Conservation (phyloP, 2,329 filamentous ascomycete genomes). For the Sclerotiophoma versabilis region DNA sequence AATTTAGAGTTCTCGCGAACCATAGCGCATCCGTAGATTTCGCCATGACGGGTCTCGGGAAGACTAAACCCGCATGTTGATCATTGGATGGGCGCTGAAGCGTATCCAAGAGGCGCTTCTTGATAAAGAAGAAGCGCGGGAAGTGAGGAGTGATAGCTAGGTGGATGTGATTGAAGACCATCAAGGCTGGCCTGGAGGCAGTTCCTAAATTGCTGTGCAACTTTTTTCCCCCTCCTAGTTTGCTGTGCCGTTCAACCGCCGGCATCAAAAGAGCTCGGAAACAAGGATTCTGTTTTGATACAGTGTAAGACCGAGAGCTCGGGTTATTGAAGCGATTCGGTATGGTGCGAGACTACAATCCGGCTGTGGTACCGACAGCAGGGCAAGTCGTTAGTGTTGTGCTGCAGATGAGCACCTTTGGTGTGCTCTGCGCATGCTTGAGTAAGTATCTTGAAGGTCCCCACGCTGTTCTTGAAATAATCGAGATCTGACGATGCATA, state of each 20-base stretch:
- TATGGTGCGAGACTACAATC: conserved; percentile 17
- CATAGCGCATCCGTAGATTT: not conserved
- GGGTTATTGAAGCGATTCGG: not conserved
- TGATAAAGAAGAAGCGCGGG: not conserved
- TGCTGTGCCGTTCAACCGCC: too few relatives aligned
- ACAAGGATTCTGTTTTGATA: too few relatives aligned
- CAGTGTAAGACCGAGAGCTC: not conserved
- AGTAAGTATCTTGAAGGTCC: conserved; percentile 10
- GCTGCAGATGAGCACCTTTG: conserved; percentile 33
- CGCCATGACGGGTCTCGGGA: not conserved
- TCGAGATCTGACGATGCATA: conserved; percentile 9
- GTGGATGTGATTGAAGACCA: not conserved
- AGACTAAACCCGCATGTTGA: too few relatives aligned
- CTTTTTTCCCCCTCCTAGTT: too few relatives aligned
- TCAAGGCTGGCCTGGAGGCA: too few relatives aligned
- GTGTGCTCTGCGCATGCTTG: conserved; percentile 28
- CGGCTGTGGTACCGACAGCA: conserved; percentile 29
- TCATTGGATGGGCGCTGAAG: not conserved
- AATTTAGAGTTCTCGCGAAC: not conserved
- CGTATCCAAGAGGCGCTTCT: not conserved
- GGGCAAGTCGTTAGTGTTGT: conserved; percentile 34
- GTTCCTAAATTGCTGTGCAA: too few relatives aligned
- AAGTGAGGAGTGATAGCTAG: not conserved
- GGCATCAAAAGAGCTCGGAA: too few relatives aligned
- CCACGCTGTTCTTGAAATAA: not conserved